Base-by-base conservation (phyloP, 2,329 filamentous ascomycete species). In the Penicillium sp. region DNA sequence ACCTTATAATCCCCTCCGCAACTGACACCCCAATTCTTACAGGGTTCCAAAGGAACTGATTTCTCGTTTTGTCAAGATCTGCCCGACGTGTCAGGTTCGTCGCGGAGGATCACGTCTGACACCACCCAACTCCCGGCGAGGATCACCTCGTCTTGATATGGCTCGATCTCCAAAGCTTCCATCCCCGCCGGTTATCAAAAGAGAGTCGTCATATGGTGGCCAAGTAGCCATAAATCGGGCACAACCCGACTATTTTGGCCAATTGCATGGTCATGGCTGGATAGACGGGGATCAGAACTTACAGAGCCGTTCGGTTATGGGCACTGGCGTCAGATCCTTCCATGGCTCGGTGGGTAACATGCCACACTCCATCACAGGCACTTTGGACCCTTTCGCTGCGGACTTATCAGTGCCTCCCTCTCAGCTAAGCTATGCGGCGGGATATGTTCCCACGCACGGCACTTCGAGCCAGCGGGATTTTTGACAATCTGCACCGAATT, bases 41-140 rank as follows among this genome's bases (percentile, higher is more conserved):
- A 79, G 77, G 77, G 76, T 79, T 5, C 77, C 77, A 3, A 79
- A 79, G 60, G 77, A 79, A 57, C 65, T 79, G 33, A 79, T 79
- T 57, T 78, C 77, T 29, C 75, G 77, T 38, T 79, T 79, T 53
- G 77, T 79, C 48, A 78, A 78, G 58, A 74, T 77, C 46, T 79
- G 76, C 45, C 76, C 76, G 44, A 79, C 76, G 16, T 79, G 76
- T 54, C 76, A 76, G 59, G 73, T 77, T 18, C 75, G 76, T 43
- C 69, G 76, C 42, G 74, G 75, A 18, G 73, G 70, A 42, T 66
- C 72, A 36, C 72, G 71, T 10, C 54, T 74, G 42, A 74, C 73
- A 21, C 72, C 73, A 18, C 72, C 73, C 23, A 72, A 67, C 55
- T 75, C 73, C 23, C 69, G 70, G 42, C 66, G 65, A 61, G 61